Base-by-base conservation (phyloP, 2,329 filamentous ascomycete genomes). In the Proliferodiscus dingleyae region DNA sequence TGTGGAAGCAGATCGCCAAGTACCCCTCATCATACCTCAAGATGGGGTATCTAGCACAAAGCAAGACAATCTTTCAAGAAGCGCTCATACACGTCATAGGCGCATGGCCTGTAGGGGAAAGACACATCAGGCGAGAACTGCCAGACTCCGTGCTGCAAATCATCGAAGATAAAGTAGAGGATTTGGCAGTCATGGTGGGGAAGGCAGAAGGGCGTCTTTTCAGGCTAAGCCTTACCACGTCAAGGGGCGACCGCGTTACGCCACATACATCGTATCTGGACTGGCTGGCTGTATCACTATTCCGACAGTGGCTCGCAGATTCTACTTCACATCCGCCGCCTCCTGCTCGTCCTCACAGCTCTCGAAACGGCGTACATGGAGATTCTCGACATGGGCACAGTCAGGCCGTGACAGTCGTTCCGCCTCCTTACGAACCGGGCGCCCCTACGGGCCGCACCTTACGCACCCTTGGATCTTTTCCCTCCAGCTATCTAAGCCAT, bases 1-100 rank as follows among this genome's bases (percentile, higher is more conserved):
- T 97, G 2, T 96, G 90, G 85, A 95, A 93, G 66, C 91, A 96
- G 67, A 94, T 96, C 52, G 89, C 90, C 42, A 96, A 95, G 67
- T 96, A 96, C 62, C 90, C 91, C 10, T 87, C 93, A 38, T 89
- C 83, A 49, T 97, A 96, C 62, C 78, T 96, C 38, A 90, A 90
- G 47, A 77, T 97, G 1, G 90, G 89, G 29, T 95, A 89, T 60
- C 75, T 95, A 33, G 85, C 89, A 7, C 81, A 87, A 36, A 90
- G 84, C 59, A 85, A 86, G 54, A 83, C 90, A 55, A 89, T 90
- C 41, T 90, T 89, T 60, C 81, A 86, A 54, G 86, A 97, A 69
- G 89, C 90, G 0, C 74, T 97, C 39, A 87, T 95, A 42, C 91
- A 97, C 60, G 89, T 96, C 0, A 90, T 96, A 0, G 91, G 91